Evolutionary conservation across 2,329 filamentous ascomycete species (phyloP).

Genomic region (Fusarium sp.): DNA sequence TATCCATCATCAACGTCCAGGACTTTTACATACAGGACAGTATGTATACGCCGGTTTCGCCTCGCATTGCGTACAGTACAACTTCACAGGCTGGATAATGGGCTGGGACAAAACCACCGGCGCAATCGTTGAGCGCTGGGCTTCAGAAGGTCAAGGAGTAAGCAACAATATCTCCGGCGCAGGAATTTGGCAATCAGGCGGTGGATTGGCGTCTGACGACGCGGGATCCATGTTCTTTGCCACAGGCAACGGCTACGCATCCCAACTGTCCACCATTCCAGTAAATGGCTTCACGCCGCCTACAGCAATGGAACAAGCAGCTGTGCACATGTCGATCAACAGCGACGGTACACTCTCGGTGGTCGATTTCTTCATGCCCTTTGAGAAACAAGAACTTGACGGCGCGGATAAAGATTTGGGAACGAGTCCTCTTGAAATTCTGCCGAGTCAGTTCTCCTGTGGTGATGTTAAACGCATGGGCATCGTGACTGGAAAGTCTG

Average conservation of each 20-base stretch:
- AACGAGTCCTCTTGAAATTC: constrained; percentile 58
- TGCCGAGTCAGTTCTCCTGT: constrained; percentile 57
- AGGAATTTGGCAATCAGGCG: constrained; percentile 59
- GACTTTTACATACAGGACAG: constrained; percentile 58
- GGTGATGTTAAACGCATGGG: constrained; percentile 60
- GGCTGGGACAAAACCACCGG: constrained; percentile 59
- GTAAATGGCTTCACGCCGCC: constrained; percentile 55
- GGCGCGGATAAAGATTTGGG: constrained; percentile 65
- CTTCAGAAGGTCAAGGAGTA: constrained; percentile 57
- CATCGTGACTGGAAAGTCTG: constrained; percentile 63
- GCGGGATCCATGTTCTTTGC: constrained; percentile 55
- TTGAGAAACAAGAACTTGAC: constrained; percentile 62
- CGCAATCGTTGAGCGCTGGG: constrained; percentile 54
- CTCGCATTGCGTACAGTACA: constrained; percentile 67
- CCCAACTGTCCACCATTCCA: constrained; percentile 53
- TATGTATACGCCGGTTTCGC: constrained; percentile 66
- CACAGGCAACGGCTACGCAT: constrained; percentile 57
- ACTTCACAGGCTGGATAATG: constrained; percentile 66
- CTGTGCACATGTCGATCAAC: constrained; percentile 58
- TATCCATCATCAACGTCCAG: constrained; percentile 64
- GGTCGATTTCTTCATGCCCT: constrained; percentile 67
- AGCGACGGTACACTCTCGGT: constrained; percentile 57
- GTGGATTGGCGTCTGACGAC: constrained; percentile 55
- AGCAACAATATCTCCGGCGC: constrained; percentile 54
- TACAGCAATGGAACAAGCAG: constrained; percentile 59